Evolutionary conservation across 1,284 basidiomycete species (phyloP), one percentile per base, ranked within the genome.

Genomic region (Blastosporella zonata): DNA sequence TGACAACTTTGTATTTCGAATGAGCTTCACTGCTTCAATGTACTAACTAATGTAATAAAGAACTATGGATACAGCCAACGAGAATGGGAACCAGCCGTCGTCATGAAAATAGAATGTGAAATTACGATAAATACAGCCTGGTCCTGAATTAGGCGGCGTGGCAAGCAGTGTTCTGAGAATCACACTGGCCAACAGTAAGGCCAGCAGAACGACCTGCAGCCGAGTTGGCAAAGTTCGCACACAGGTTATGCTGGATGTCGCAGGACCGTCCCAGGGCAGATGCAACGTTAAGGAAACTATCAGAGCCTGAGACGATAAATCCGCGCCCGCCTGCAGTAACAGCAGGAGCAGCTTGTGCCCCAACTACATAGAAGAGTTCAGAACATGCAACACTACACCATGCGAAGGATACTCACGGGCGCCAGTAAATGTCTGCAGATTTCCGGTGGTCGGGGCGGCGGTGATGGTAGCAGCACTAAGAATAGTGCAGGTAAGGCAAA

Each of bases 341-440:
- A 10, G 73, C 56, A 20, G 77, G 77, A 10, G 78, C 66, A 46
- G 66, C 52, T 42, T 67, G 63, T 48, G 73, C 75, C 41, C 76
- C 78, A 45, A 79, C 70, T 72, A 50, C 9, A 46, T 17, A 39
- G 31, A 9, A 6, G 31, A 21, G 22, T n/a, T 37, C 29, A 12
- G 18, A 25, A 2, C 2, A 9, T 17, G 23, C 15, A 6, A 27
- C 15, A 6, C 43, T 9, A 29, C 22, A 37, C 20, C 9, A 47
- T 40, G 27, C 23, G 7, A 39, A 42, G 27, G n/a, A 33, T 13
- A 64, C 66, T 60, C 47, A 68, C 66, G 61, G 36, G 60, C 65
- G 35, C 77, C 79, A 52, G 77, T 76, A 69, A 84, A 84, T 27
- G 65, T 77, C 62, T 83, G 81, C 22, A 82, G 63, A 65, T 82